phyloP scores from a whole-genome alignment of 2,329 filamentous ascomycete genomes.

The Diaporthe amygdali region DNA sequence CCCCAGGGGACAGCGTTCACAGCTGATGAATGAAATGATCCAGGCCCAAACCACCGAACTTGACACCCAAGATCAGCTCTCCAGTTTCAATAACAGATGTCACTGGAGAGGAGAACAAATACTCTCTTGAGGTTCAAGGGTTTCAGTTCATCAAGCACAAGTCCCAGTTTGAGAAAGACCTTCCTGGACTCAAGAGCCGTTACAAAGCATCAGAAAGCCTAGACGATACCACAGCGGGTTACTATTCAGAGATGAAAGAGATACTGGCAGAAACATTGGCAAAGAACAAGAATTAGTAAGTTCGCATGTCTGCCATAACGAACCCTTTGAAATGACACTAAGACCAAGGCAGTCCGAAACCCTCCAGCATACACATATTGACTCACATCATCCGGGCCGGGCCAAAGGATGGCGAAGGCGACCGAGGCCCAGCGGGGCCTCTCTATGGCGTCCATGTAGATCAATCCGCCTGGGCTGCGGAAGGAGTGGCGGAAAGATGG shows the following conservation, averaged over 20 bases:
- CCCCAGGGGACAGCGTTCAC: too few relatives aligned
- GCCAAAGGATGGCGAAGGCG: slow-evolving; percentile 2
- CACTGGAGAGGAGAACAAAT: slow-evolving; percentile 8
- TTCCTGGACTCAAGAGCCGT: slow-evolving; percentile 8
- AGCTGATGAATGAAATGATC: neutral
- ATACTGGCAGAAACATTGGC: neutral
- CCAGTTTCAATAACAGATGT: slow-evolving; percentile 4
- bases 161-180: neutral
- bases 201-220: neutral
- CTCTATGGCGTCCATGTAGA: slow-evolving; percentile 13
- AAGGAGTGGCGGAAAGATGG: slow-evolving; percentile 6
- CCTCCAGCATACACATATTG: slow-evolving; percentile 17
- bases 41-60: neutral
- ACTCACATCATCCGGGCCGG: slow-evolving; percentile 15
- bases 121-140: neutral
- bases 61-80: slow-evolving; percentile 1
- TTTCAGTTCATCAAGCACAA: slow-evolving; percentile 17
- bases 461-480: neutral
- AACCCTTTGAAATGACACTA: neutral
- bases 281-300: slow-evolving; percentile 8
- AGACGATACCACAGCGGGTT: neutral
- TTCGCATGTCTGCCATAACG: neutral
- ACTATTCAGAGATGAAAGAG: slow-evolving; percentile 9
- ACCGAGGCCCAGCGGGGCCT: neutral
- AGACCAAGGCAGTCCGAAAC: neutral